phyloP scores from a whole-genome alignment of 345 rosid species.

The Populus nigra region DNA sequence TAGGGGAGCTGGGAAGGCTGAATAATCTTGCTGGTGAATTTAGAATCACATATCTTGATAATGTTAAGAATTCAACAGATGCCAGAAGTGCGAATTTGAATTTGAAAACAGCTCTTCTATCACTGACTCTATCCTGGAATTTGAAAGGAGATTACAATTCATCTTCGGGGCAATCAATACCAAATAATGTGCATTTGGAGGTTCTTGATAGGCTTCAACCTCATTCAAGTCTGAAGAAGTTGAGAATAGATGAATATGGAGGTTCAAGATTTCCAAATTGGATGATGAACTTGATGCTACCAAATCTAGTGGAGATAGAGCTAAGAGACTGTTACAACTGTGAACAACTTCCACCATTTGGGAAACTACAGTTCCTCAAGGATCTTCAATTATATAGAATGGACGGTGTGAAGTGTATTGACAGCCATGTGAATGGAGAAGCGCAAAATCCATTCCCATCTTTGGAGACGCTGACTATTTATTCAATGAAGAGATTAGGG shows the following conservation, averaged over 20 bases:
- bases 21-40: slow-evolving; percentile 7
- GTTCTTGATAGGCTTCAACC: not conserved
- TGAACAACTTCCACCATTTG: slow-evolving; percentile 13
- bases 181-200: not conserved
- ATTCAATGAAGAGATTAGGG: not conserved
- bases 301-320: not conserved
- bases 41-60: not conserved
- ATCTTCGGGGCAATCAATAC: no score
- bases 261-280: slow-evolving; percentile 9
- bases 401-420: not conserved
- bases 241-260: not conserved
- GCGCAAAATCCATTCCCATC: not conserved
- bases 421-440: not conserved
- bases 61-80: not conserved
- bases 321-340: not conserved
- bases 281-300: not conserved
- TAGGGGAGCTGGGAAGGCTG: slow-evolving; percentile 4
- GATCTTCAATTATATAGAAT: not conserved
- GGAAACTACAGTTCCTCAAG: slow-evolving; percentile 4
- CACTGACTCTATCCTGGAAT: slow-evolving; percentile 1
- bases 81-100: slow-evolving; percentile 22
- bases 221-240: slow-evolving; percentile 1
- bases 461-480: not conserved
- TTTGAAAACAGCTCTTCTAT: slow-evolving; percentile 5
- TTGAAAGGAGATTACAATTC: no score